Evolutionary conservation across 164 flowering plant genomes (phyloP).

Genomic region (Cinnamomum micranthum): DNA sequence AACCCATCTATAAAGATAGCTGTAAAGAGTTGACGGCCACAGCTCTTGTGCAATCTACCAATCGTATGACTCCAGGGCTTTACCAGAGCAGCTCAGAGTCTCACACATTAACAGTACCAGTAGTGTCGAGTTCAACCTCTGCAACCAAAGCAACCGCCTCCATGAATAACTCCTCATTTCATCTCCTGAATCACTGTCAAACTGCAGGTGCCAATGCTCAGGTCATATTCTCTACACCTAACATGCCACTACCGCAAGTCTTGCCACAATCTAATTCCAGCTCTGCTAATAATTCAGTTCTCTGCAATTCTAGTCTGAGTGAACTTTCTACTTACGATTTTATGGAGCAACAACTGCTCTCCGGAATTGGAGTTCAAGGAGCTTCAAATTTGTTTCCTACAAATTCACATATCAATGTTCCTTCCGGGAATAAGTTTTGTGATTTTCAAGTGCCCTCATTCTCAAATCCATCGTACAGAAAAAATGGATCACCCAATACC

Average conservation of each 20-base stretch:
- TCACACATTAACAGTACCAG: background rate
- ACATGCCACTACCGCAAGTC: conserved; percentile 16
- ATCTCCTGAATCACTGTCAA: conserved; percentile 13
- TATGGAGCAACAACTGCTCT: conserved; percentile 26
- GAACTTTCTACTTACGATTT: conserved; percentile 32
- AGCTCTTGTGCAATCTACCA: conserved; percentile 10
- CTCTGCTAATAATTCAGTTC: conserved; percentile 7
- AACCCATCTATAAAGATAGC: conserved; percentile 11
- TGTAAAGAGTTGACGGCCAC: conserved; percentile 21
- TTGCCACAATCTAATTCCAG: conserved; percentile 15
- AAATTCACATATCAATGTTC: conserved; percentile 4
- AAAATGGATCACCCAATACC: conserved; percentile 5
- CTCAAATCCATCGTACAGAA: conserved; percentile 2
- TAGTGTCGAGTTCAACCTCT: background rate
- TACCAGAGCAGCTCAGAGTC: conserved; percentile 11
- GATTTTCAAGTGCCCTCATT: conserved; percentile 10
- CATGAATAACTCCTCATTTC: conserved; percentile 12
- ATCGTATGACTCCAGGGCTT: conserved; percentile 13
- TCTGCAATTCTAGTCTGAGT: conserved; percentile 24
- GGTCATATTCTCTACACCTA: conserved; percentile 19
- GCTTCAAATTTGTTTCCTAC: conserved; percentile 16
- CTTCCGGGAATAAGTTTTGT: conserved; percentile 11
- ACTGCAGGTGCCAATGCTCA: conserved; percentile 14
- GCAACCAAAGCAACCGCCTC: conserved; percentile 1
- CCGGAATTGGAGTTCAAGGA: conserved; percentile 21